phyloP scores from a whole-genome alignment of 805 yeast genomes.

The Candida sonorensis region DNA sequence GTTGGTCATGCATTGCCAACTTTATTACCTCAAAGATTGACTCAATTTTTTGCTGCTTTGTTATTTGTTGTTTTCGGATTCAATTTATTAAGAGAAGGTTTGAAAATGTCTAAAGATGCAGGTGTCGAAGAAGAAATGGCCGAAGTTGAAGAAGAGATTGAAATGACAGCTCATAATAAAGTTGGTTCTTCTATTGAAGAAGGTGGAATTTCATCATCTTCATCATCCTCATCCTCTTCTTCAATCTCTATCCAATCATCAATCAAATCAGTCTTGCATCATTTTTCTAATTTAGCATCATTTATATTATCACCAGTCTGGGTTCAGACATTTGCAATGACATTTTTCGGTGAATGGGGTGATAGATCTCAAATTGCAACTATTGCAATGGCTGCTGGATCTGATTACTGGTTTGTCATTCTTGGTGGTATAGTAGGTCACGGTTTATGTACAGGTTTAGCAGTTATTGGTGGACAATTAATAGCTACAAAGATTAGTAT shows the following conservation, averaged over 20 bases:
- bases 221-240: too few species aligned
- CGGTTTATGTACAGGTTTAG: conserved; percentile 76
- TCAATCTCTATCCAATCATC: too few species aligned
- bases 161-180: conserved; percentile 47
- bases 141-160: conserved; percentile 93
- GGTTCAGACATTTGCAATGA: conserved; percentile 93
- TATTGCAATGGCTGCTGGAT: conserved; percentile 97
- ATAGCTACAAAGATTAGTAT: conserved; percentile 84
- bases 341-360: conserved; percentile 98
- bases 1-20: conserved; percentile 90
- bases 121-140: conserved; percentile 96
- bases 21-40: conserved; percentile 68
- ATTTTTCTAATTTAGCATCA: conserved; percentile 48
- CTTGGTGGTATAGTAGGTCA: conserved; percentile 90
- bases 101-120: conserved; percentile 67
- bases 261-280: conserved; percentile 16
- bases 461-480: conserved; percentile 90
- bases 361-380: conserved; percentile 98
- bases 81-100: conserved; percentile 72
- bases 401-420: conserved; percentile 83
- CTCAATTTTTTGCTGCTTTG: conserved; percentile 75
- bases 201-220: too few species aligned
- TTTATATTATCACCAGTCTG: conserved; percentile 78
- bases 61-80: conserved; percentile 80
- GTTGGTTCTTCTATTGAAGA: conserved; percentile 53